Evolutionary conservation across 2,329 filamentous ascomycete species (phyloP), one percentile per base, ranked within the genome.

Genomic region (Aplosporella prunicola): DNA sequence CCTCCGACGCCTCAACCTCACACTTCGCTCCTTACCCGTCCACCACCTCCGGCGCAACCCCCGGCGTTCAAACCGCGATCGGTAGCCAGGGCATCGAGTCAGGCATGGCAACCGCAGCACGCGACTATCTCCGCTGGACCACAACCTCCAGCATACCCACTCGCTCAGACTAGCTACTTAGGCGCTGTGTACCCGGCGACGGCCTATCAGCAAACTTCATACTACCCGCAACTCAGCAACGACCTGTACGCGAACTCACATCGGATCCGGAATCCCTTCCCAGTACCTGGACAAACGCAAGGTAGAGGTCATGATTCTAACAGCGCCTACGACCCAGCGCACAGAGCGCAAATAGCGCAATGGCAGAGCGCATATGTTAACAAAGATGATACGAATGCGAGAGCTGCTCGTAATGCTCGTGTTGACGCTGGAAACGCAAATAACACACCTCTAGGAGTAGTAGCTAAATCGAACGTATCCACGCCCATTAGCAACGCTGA

Each of bases 301-400:
- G 43, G 55, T 51, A 48, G 47, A 48, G 49, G 57, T 52, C 46
- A 55, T 46, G 48, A 52, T 34, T 51, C 44, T 45, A 43, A 62
- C 57, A 54, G 53, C 20, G 61, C 58, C 20, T 59, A 73, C 35
- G 76, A 94, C 51, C 77, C 85, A 3, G 86, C 94, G 48, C 81
- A 85, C 67, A 86, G 91, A 41, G 86, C 85, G 20, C 85, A 93
- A 59, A 88, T 95, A 44, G 87, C 88, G 32, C 84, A 93, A 60
- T 95, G 89, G 86, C 87, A 93, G 61, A 89, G 82, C 60, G 85
- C 87, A 17, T 94, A 94, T 60, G 74, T 78, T 45, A 72, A 69
- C 33, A 79, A 74, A 49, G 78, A 82, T 33, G 66, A 70, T n/a
- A 54, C 53, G 35, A 49, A 44, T 28, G 58, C 54, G 32, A 66